Evolutionary conservation across 78 protist genomes (phyloP).

Genomic region (Chrysochromulina tobinii): DNA sequence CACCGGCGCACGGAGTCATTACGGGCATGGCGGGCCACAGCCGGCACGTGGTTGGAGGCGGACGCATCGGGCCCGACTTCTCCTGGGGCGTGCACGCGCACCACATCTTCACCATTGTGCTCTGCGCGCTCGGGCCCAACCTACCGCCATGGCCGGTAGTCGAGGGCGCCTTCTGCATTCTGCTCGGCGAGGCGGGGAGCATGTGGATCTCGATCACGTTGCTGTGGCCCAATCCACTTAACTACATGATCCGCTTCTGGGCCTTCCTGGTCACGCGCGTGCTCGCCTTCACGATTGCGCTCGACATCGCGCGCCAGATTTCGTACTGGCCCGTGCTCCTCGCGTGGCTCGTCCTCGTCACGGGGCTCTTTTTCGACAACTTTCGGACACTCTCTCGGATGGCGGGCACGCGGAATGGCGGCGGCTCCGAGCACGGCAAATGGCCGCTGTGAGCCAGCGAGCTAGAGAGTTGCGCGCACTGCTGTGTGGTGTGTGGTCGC

Average conservation of each 20-base stretch:
- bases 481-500: too few relatives aligned
- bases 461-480: too few relatives aligned
- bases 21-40: not conserved
- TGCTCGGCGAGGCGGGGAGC: not conserved
- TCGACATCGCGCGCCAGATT: not conserved
- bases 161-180: not conserved
- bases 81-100: constrained; percentile 18
- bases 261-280: not conserved
- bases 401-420: too few relatives aligned
- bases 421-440: too few relatives aligned
- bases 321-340: too few relatives aligned
- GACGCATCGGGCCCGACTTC: not conserved
- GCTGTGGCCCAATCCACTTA: not conserved
- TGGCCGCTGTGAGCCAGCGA: too few relatives aligned
- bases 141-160: not conserved
- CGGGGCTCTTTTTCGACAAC: too few relatives aligned
- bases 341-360: too few relatives aligned
- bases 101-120: not conserved
- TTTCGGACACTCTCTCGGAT: too few relatives aligned
- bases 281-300: not conserved
- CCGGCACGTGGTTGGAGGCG: too few relatives aligned
- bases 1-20: not conserved
- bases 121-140: not conserved
- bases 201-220: not conserved
- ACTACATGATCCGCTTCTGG: not conserved